These are phyloP conservation scores for Citrus inodora DNA, from an alignment of 345 rosid genomes.

Conservation along the genomic window DNA sequence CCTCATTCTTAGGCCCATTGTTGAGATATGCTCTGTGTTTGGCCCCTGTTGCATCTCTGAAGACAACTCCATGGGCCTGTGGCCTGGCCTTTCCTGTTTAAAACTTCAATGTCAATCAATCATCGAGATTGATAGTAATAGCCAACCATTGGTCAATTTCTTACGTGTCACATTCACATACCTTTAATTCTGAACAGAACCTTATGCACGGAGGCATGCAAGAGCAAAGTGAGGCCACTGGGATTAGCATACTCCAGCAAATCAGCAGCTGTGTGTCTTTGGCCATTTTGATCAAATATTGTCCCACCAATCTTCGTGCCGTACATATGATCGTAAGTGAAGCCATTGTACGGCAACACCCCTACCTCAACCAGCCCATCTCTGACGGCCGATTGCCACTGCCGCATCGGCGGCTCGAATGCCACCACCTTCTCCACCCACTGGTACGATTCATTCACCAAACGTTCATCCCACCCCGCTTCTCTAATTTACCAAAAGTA, in stretches of 20 bases:
- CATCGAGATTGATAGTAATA: too few species aligned
- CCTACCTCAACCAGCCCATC: constrained; percentile 64
- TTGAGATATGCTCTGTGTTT: constrained; percentile 45
- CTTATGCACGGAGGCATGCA: constrained; percentile 55
- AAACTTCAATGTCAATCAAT: background rate
- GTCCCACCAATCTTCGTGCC: constrained; percentile 82
- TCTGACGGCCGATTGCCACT: constrained; percentile 75
- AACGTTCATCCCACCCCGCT: constrained; percentile 49
- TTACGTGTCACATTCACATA: background rate
- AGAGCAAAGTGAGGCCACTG: constrained; percentile 37
- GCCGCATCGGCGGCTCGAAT: constrained; percentile 41
- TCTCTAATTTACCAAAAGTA: constrained; percentile 11
- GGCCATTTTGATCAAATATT: constrained; percentile 56
- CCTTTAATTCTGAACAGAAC: constrained; percentile 40
- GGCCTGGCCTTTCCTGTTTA: constrained; percentile 28
- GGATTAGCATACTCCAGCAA: constrained; percentile 57
- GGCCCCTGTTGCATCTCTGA: constrained; percentile 37
- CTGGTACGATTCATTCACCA: constrained; percentile 48
- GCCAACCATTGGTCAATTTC: background rate
- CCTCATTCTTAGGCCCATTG: constrained; percentile 38
- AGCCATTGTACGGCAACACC: constrained; percentile 61
- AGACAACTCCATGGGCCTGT: constrained; percentile 56
- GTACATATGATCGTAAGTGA: constrained; percentile 58
- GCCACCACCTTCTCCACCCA: constrained; percentile 71
- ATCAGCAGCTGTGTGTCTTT: constrained; percentile 77